These are phyloP conservation scores for Ganoderma resinaceum DNA, from an alignment of 1,284 basidiomycete species.

Conservation along the genomic window DNA sequence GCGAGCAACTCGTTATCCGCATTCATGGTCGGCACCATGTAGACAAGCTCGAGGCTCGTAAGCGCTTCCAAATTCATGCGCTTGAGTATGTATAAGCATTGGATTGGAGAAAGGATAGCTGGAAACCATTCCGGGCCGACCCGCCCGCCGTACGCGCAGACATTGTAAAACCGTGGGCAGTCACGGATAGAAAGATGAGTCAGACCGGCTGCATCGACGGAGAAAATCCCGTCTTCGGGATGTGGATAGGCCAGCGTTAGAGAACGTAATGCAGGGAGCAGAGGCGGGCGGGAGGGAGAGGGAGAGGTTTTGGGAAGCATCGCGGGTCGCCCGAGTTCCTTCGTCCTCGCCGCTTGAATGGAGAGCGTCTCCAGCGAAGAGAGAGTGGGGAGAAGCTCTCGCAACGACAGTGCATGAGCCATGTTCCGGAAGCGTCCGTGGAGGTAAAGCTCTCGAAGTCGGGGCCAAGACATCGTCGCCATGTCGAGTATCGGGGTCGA, in stretches of 20 bases:
- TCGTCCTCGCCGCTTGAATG: too few relatives aligned
- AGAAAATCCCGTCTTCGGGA: not conserved
- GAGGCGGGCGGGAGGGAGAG: not conserved
- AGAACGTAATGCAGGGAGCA: not conserved
- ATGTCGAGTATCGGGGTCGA: not conserved
- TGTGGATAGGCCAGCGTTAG: not conserved
- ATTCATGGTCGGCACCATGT: not conserved
- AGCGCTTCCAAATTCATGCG: constrained; percentile 7
- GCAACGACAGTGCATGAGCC: too few relatives aligned
- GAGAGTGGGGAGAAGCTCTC: not conserved
- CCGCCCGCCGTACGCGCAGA: not conserved
- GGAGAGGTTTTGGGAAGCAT: not conserved
- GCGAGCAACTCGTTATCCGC: constrained; percentile 8
- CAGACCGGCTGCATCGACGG: not conserved
- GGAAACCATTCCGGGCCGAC: not conserved
- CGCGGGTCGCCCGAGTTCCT: not conserved
- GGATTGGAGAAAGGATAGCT: not conserved
- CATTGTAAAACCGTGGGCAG: not conserved
- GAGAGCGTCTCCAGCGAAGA: not conserved
- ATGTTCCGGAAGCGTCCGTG: not conserved
- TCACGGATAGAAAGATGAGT: not conserved
- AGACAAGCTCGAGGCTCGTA: constrained; percentile 12
- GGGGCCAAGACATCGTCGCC: not conserved
- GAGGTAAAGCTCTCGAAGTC: not conserved
- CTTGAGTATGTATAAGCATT: constrained; percentile 9